Evolutionary conservation across 805 yeast genomes (phyloP).

Genomic region (Yamadazyma phyllophila): DNA sequence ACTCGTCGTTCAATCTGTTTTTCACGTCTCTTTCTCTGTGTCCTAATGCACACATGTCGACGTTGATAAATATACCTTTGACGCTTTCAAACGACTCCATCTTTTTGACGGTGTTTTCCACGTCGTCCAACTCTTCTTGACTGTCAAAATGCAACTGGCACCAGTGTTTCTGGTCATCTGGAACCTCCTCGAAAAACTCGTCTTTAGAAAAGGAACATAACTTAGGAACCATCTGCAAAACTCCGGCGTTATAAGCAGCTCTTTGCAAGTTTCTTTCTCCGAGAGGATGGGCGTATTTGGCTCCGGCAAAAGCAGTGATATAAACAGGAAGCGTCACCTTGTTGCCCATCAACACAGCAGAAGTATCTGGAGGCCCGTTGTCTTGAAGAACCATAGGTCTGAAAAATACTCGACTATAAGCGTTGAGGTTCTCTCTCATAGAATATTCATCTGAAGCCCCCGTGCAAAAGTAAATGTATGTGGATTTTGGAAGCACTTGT

Average conservation of each 20-base stretch:
- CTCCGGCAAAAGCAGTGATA: constrained; percentile 31
- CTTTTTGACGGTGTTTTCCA: constrained; percentile 20
- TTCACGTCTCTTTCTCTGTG: constrained; percentile 44
- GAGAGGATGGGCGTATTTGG: constrained; percentile 24
- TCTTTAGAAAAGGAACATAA: constrained; percentile 23
- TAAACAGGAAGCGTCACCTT: constrained; percentile 25
- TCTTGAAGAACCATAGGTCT: constrained; percentile 69
- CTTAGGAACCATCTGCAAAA: constrained; percentile 32
- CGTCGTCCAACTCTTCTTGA: constrained; percentile 22
- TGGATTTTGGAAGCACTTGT: constrained; percentile 25
- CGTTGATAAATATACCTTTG: constrained; percentile 32
- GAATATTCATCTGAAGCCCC: constrained; percentile 89
- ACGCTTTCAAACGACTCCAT: constrained; percentile 25
- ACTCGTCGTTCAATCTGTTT: constrained; percentile 9
- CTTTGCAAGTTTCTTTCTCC: constrained; percentile 23
- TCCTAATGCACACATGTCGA: constrained; percentile 33
- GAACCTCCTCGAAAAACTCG: constrained; percentile 27
- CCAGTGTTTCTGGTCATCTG: constrained; percentile 31
- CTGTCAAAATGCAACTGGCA: constrained; percentile 29
- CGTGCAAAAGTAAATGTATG: constrained; percentile 40
- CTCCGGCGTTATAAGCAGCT: constrained; percentile 30
- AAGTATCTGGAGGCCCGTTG: constrained; percentile 20
- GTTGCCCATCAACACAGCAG: constrained; percentile 20
- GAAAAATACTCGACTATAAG: constrained; percentile 82
- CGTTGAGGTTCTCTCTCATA: constrained; percentile 80